phyloP scores from a whole-genome alignment of 2,329 filamentous ascomycete species.

The Monosporascus sp. region DNA sequence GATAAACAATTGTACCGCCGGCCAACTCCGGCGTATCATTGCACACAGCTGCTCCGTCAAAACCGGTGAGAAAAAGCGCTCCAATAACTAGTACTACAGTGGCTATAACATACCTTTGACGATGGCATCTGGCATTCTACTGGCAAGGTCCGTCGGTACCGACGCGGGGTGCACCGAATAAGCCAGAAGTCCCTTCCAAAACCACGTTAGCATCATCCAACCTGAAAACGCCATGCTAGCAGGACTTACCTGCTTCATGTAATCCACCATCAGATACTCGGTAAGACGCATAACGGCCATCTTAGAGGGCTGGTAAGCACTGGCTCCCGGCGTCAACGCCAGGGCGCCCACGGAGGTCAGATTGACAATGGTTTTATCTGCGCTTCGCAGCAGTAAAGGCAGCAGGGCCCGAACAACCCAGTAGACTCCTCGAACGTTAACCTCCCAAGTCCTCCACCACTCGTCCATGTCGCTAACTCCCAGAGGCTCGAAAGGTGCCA shows the following conservation, averaged over 20 bases:
- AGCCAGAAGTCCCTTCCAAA: conserved; percentile 10
- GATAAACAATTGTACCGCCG: conserved; percentile 38
- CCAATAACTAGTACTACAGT: too few relatives aligned
- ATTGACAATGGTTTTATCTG: conserved; percentile 39
- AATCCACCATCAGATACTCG: conserved; percentile 42
- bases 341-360: conserved; percentile 39
- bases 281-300: conserved; percentile 43
- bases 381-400: conserved; percentile 34
- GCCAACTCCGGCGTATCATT: conserved; percentile 27
- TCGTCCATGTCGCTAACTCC: conserved; percentile 32
- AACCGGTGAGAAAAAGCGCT: too few relatives aligned
- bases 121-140: too few relatives aligned
- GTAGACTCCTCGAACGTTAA: conserved; percentile 46
- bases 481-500: conserved; percentile 30
- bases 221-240: conserved; percentile 6
- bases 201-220: conserved; percentile 27
- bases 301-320: conserved; percentile 43
- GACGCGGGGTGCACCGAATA: conserved; percentile 11
- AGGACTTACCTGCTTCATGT: conserved; percentile 35
- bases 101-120: too few relatives aligned
- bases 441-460: conserved; percentile 43
- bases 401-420: conserved; percentile 41
- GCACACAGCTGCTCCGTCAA: too few relatives aligned
- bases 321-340: conserved; percentile 26
- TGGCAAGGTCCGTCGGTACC: too few relatives aligned